Conservation (phyloP, 306 rosid species). For the Cucurbita pepo region DNA sequence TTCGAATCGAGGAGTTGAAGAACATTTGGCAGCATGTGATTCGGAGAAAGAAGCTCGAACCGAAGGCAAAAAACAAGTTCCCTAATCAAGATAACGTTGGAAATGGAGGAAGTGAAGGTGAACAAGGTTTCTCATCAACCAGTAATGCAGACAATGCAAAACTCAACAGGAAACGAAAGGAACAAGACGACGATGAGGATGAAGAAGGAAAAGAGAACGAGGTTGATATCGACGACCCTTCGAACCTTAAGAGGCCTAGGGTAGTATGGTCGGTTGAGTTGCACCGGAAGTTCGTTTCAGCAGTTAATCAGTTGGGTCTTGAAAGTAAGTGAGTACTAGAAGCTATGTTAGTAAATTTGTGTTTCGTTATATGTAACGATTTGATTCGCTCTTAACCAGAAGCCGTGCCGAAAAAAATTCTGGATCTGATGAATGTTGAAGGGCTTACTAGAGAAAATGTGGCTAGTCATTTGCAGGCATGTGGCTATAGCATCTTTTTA, state of each 20-base stretch:
- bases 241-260: slow-evolving; percentile 49
- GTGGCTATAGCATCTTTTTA: not conserved
- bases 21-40: slow-evolving; percentile 87
- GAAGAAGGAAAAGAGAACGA: slow-evolving; percentile 35
- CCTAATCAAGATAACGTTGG: slow-evolving; percentile 12
- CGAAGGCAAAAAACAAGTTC: slow-evolving; percentile 24
- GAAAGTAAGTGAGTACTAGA: slow-evolving; percentile 41
- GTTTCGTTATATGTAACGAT: not conserved
- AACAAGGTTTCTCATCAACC: slow-evolving; percentile 17
- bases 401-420: slow-evolving; percentile 77
- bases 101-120: slow-evolving; percentile 13
- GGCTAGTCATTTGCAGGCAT: slow-evolving; percentile 87
- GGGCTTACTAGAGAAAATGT: slow-evolving; percentile 85
- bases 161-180: slow-evolving; percentile 34
- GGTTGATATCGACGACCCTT: slow-evolving; percentile 37
- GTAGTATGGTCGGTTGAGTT: slow-evolving; percentile 56
- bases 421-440: slow-evolving; percentile 73
- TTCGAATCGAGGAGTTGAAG: slow-evolving; percentile 57
- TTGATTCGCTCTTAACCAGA: slow-evolving; percentile 27
- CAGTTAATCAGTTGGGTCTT: slow-evolving; percentile 49
- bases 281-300: slow-evolving; percentile 58
- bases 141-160: slow-evolving; percentile 16
- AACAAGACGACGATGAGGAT: slow-evolving; percentile 38
- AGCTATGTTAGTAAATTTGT: not conserved
- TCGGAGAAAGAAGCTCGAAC: slow-evolving; percentile 40